Evolutionary conservation across 306 rosid genomes (phyloP).

Genomic region (Sindora glabra): DNA sequence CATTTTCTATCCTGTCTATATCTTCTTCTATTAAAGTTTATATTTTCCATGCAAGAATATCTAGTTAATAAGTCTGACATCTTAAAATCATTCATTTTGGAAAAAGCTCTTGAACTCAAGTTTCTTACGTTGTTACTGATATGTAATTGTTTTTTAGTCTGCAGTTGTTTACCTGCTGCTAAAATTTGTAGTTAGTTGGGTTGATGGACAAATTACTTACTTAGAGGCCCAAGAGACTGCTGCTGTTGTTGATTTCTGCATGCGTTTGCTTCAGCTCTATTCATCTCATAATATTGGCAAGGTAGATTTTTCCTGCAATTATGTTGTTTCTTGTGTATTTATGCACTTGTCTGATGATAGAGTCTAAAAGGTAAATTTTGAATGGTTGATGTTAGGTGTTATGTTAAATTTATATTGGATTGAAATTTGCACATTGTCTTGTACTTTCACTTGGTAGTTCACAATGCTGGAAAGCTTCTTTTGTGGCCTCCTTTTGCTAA

Average conservation of each 20-base stretch:
- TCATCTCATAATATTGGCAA: constrained; percentile 93
- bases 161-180: constrained; percentile 92
- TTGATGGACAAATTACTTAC: constrained; percentile 84
- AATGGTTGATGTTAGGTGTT: neutral
- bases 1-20: neutral
- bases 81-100: neutral
- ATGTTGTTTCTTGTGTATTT: constrained; percentile 1
- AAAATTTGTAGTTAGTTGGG: constrained; percentile 91
- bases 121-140: constrained; percentile 18
- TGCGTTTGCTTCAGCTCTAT: constrained; percentile 83
- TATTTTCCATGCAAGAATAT: neutral
- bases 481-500: neutral
- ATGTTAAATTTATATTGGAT: constrained; percentile 3
- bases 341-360: neutral
- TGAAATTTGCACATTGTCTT: neutral
- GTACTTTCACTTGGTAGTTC: neutral
- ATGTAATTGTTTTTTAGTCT: constrained; percentile 50
- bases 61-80: neutral
- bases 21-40: neutral
- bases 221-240: constrained; percentile 82
- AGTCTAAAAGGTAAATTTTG: neutral
- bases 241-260: constrained; percentile 68
- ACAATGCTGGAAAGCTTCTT: neutral
- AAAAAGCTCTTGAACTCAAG: too few relatives aligned
- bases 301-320: constrained; percentile 35